Base-by-base conservation (phyloP, 495 filamentous ascomycete genomes). In the Astrocystis sublimbata region DNA sequence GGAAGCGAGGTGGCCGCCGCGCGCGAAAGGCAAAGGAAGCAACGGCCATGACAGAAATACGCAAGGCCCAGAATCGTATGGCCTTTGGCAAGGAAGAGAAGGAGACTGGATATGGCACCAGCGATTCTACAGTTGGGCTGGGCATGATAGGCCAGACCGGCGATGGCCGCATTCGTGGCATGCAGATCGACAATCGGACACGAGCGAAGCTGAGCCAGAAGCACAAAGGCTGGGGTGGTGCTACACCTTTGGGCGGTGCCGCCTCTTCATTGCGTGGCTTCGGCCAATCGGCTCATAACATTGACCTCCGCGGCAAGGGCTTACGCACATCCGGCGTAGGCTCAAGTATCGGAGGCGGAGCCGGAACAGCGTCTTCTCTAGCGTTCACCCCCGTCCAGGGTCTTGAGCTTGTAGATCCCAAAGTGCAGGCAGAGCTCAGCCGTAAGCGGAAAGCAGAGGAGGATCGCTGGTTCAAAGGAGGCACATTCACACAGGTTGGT, bases 1-100 rank as follows among this genome's bases (percentile, higher is more conserved):
- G 92, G 19, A 98, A 98, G 76, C 90, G 94, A 65, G 94, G 94
- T 73, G 94, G 94, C 49, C 82, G 96, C 28, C 83, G 93, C 62
- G 94, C 93, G 4, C 85, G 94, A 40, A 97, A 96, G 73, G 94
- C 93, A 61, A 98, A 98, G 81, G 96, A 97, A 78, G 92, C 93
- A 8, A 89, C 89, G 6, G 93, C 94, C 61, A 96, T 97, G 92
- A 98, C 94, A 2, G 94, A 98, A 58, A 79, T 98, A 31, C 89
- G 92, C 58, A 98, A 98, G 70, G 92, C 93, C 7, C 93, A 97
- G 76, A 98, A 98, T 76, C 86, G 94, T 23, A 88, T 98, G 83
- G 92, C 89, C 0, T 98, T 98, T 65, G 93, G 93, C 52, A 94
- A 96, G 68, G 94, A 98, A 68, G 94, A 98, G 73, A 86, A 88